A percentile compares a stretch with the other conserved stretches of the same genome.
Conservation (phyloP, 164 flowering plant species). For the Piper longum region DNA sequence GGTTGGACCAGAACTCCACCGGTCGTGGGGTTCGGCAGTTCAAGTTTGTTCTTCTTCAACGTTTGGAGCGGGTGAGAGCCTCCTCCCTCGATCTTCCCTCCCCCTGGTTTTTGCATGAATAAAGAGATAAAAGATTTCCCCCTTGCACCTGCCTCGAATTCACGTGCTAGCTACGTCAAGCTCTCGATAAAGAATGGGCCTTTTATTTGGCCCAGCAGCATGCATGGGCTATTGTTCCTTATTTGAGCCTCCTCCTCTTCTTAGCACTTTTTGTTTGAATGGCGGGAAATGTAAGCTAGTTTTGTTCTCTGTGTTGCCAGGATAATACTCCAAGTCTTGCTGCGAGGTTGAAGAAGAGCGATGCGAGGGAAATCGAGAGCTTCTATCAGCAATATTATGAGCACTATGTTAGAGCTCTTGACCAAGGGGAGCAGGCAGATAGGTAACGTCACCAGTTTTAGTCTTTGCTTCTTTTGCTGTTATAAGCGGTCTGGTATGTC, state of each 20-base stretch:
- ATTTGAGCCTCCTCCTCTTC: neutral
- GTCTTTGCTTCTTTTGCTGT: neutral
- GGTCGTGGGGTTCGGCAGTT: slow-evolving; percentile 98
- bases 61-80: slow-evolving; percentile 60
- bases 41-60: slow-evolving; percentile 68
- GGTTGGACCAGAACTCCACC: slow-evolving; percentile 72
- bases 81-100: slow-evolving; percentile 1
- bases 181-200: too few relatives aligned
- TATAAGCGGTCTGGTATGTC: too few relatives aligned
- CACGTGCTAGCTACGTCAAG: too few relatives aligned
- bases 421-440: slow-evolving; percentile 90
- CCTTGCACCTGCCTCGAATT: too few relatives aligned
- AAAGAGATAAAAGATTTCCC: too few relatives aligned
- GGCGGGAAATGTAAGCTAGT: neutral
- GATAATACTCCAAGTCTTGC: slow-evolving; percentile 83
- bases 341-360: slow-evolving; percentile 78
- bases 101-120: neutral
- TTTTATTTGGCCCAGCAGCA: too few relatives aligned
- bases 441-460: slow-evolving; percentile 24
- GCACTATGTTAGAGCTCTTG: slow-evolving; percentile 70
- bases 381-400: slow-evolving; percentile 87
- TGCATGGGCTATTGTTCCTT: neutral
- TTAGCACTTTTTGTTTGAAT: neutral
- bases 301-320: slow-evolving; percentile 20
- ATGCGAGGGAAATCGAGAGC: slow-evolving; percentile 85